These are phyloP conservation scores for Striga hermonthica DNA, from an alignment of 305 asterid genomes.

Conservation along the genomic window DNA sequence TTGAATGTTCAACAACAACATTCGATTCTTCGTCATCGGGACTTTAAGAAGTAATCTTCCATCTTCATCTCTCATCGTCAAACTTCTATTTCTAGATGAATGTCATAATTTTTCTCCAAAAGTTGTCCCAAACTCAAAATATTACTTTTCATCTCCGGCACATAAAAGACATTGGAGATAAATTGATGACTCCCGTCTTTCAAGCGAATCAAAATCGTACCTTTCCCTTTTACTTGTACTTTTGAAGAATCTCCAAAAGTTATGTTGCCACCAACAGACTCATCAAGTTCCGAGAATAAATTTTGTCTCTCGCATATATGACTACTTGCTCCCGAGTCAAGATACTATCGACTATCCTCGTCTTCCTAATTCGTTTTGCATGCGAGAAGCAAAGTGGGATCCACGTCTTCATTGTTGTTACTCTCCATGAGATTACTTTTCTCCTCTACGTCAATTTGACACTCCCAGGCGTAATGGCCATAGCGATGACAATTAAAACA, in stretches of 20 bases:
- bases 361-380: too few species aligned
- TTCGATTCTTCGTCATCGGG: too few species aligned
- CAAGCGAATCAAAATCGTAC: not conserved
- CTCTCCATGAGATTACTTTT: constrained; percentile 15
- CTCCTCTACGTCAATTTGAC: not conserved
- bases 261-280: not conserved
- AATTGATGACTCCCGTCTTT: constrained; percentile 24
- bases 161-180: constrained; percentile 30
- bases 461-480: constrained; percentile 32
- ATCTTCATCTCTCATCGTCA: too few species aligned
- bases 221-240: constrained; percentile 26
- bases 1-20: too few species aligned
- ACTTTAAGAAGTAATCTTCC: too few species aligned
- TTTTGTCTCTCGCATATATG: too few species aligned
- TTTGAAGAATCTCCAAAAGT: constrained; percentile 23
- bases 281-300: constrained; percentile 27
- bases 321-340: constrained; percentile 29
- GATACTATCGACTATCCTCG: constrained; percentile 20
- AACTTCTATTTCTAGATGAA: too few species aligned
- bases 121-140: constrained; percentile 23
- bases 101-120: too few species aligned
- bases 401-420: too few species aligned
- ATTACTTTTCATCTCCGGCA: constrained; percentile 23
- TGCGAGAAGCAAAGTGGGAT: too few species aligned
- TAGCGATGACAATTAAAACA: constrained; percentile 18